Evolutionary conservation across 2,329 filamentous ascomycete genomes (phyloP).

Genomic region (Hymenoscyphus albidus): DNA sequence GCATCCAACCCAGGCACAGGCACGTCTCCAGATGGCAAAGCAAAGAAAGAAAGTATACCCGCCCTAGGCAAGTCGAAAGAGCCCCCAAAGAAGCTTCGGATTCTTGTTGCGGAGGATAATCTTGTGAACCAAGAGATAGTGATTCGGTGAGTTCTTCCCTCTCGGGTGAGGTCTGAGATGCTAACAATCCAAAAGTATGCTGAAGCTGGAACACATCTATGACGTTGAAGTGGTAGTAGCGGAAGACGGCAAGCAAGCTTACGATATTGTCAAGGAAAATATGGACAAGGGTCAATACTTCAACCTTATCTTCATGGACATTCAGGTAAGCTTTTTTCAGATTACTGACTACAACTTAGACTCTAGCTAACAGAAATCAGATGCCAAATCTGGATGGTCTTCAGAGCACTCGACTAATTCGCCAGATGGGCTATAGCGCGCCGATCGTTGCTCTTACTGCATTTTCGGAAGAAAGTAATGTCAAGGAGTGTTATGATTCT

Average conservation of each 20-base stretch:
- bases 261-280: conserved; percentile 76
- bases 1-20: conserved; percentile 25
- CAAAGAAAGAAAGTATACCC: conserved; percentile 56
- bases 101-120: conserved; percentile 82
- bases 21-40: conserved; percentile 18
- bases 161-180: conserved; percentile 38
- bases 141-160: conserved; percentile 41
- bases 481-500: conserved; percentile 79
- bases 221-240: conserved; percentile 75
- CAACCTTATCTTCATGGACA: conserved; percentile 93
- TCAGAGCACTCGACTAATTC: conserved; percentile 79
- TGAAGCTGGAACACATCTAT: conserved; percentile 75
- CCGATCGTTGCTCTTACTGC: conserved; percentile 90
- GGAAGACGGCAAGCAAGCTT: conserved; percentile 81
- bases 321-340: conserved; percentile 46
- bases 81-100: conserved; percentile 62
- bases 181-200: conserved; percentile 58
- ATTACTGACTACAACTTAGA: background rate
- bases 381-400: conserved; percentile 93
- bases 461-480: conserved; percentile 85
- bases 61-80: conserved; percentile 63
- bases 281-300: conserved; percentile 72
- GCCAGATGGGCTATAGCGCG: conserved; percentile 78
- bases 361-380: conserved; percentile 34
- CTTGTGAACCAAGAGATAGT: conserved; percentile 60